Conservation (phyloP, 306 rosid genomes). For the Dicorynia guianensis region DNA sequence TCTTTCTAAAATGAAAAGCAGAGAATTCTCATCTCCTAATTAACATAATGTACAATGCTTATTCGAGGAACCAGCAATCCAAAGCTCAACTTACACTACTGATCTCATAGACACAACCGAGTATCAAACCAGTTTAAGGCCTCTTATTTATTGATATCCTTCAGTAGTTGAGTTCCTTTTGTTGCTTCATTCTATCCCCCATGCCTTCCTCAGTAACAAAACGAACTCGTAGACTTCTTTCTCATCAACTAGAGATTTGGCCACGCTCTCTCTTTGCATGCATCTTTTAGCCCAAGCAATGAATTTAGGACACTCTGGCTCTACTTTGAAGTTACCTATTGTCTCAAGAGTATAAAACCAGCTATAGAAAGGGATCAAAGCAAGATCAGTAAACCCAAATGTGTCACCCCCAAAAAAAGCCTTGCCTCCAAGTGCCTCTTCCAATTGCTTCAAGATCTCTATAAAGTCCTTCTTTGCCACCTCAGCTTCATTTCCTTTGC, state of each 20-base stretch:
- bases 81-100: no score
- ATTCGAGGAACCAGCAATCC: no score
- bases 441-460: constrained; percentile 10
- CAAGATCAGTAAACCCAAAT: constrained; percentile 41
- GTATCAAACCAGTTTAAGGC: no score
- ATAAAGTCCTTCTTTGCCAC: constrained; percentile 34
- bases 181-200: no score
- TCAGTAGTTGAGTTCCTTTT: no score
- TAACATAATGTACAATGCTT: no score
- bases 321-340: no score
- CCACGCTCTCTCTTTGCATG: constrained; percentile 27
- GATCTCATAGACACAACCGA: no score
- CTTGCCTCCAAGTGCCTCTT: constrained; percentile 13
- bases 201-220: no score
- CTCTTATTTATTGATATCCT: no score
- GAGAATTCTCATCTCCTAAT: no score
- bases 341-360: constrained; percentile 35
- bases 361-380: constrained; percentile 16
- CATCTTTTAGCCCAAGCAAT: constrained; percentile 44
- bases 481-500: constrained; percentile 40
- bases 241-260: constrained; percentile 37
- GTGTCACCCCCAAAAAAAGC: constrained; percentile 30
- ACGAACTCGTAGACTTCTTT: constrained; percentile 28
- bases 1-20: no score
- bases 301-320: neutral